Percentiles rank a stretch among this genome's conserved stretches.
These are phyloP conservation scores for Sugiyamaella castrensis DNA, from an alignment of 1,139 yeast genomes.

Conservation along the genomic window DNA sequence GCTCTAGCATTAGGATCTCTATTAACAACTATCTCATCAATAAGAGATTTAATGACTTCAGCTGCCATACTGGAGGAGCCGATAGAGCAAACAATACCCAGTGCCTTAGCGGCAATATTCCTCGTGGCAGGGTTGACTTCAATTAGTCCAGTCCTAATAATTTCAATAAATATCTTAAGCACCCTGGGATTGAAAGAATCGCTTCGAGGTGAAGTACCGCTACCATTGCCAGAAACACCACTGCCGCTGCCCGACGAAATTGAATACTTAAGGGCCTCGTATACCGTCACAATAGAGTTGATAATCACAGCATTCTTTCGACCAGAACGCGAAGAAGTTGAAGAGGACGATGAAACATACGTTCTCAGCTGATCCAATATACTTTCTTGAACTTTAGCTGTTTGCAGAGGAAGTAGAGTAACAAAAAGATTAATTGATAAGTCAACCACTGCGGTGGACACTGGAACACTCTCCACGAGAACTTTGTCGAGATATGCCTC, in stretches of 20 bases:
- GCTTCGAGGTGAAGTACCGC: constrained; percentile 7
- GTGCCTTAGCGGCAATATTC: constrained; percentile 58
- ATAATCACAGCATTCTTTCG: constrained; percentile 49
- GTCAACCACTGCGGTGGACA: constrained; percentile 59
- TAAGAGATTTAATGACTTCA: constrained; percentile 52
- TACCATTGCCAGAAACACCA: constrained; percentile 10
- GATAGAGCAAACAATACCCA: constrained; percentile 58
- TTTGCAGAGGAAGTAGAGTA: constrained; percentile 64
- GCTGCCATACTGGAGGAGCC: constrained; percentile 41
- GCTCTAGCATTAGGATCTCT: constrained; percentile 66
- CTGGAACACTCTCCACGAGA: constrained; percentile 25
- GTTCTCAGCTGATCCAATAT: constrained; percentile 74
- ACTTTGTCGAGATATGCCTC: constrained; percentile 9
- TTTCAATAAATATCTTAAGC: constrained; percentile 52
- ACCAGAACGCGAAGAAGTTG: constrained; percentile 32
- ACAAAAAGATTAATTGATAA: constrained; percentile 75
- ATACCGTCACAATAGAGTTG: constrained; percentile 62
- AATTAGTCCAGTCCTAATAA: constrained; percentile 50
- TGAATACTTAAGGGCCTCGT: constrained; percentile 47
- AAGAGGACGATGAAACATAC: constrained; percentile 38
- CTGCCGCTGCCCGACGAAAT: constrained; percentile 12
- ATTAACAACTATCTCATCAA: constrained; percentile 60
- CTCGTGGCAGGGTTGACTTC: constrained; percentile 35
- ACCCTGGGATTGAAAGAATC: constrained; percentile 34
- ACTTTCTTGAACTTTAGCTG: constrained; percentile 82